phyloP scores from a whole-genome alignment of 257 asterid genomes.

The Parsonsia alboflavescens region DNA sequence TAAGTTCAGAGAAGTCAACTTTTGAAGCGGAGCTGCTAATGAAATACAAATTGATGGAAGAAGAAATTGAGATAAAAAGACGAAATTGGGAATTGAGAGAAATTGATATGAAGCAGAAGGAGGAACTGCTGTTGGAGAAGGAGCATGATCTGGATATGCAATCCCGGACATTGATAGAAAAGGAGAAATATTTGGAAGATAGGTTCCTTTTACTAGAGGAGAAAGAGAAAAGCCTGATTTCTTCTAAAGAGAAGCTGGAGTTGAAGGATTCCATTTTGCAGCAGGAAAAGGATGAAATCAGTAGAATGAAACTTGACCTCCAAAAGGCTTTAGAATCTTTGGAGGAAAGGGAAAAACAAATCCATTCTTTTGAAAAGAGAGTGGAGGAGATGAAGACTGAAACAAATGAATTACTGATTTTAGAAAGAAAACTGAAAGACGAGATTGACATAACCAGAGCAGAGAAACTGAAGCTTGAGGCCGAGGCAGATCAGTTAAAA shows the following conservation, averaged over 20 bases:
- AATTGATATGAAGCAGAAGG: conserved; percentile 69
- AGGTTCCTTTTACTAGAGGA: conserved; percentile 37
- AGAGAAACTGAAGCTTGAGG: conserved; percentile 70
- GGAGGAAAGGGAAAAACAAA: conserved; percentile 50
- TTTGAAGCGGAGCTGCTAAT: conserved; percentile 61
- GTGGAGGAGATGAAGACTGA: conserved; percentile 68
- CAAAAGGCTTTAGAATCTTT: conserved; percentile 52
- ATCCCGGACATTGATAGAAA: conserved; percentile 46
- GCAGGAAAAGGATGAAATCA: conserved; percentile 55
- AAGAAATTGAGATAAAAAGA: conserved; percentile 63
- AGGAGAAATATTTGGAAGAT: conserved; percentile 61
- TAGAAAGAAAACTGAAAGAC: conserved; percentile 75
- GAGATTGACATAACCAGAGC: conserved; percentile 79
- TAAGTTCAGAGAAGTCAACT: conserved; percentile 45
- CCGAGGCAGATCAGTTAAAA: conserved; percentile 69
- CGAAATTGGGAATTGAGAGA: conserved; percentile 87
- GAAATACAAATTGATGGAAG: conserved; percentile 62
- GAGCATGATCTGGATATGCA: conserved; percentile 60
- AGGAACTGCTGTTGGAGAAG: conserved; percentile 61
- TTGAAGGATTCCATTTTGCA: conserved; percentile 33
- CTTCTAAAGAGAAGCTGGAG: conserved; percentile 54
- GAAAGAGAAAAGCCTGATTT: conserved; percentile 48
- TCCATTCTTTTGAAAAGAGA: conserved; percentile 55
- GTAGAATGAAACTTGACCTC: conserved; percentile 47
- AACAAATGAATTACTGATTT: conserved; percentile 62